Conservation (phyloP, 805 yeast genomes). For the Yarrowia sp. region DNA sequence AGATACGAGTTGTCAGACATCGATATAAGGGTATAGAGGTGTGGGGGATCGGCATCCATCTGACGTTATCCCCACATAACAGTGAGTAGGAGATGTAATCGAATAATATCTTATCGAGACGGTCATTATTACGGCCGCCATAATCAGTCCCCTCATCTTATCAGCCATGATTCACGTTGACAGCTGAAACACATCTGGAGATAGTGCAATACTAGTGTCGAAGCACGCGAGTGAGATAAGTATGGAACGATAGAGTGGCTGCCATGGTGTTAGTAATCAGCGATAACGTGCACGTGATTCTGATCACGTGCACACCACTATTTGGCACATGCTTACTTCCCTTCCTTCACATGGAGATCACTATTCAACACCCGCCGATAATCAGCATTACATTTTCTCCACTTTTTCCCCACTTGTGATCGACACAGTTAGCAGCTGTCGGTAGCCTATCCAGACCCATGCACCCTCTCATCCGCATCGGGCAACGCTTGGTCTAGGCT, state of each 20-base stretch:
- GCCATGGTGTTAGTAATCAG: too few relatives aligned
- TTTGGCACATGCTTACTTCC: too few relatives aligned
- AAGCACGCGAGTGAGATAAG: too few relatives aligned
- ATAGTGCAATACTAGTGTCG: too few relatives aligned
- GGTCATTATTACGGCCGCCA: too few relatives aligned
- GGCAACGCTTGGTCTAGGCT: constrained; percentile 26
- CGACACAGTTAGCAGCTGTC: constrained; percentile 17
- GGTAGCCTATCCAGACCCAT: constrained; percentile 7
- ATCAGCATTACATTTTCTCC: constrained; percentile 2
- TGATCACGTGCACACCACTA: too few relatives aligned
- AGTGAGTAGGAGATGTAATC: background rate
- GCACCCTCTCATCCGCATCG: constrained; percentile 11
- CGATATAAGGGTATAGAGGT: background rate
- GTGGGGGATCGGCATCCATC: background rate
- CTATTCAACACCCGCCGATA: too few relatives aligned
- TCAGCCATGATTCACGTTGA: background rate
- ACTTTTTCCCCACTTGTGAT: constrained; percentile 29
- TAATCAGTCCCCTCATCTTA: background rate
- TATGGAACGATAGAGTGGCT: too few relatives aligned
- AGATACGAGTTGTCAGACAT: background rate
- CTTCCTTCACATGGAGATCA: too few relatives aligned
- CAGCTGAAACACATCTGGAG: background rate
- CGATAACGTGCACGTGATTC: too few relatives aligned
- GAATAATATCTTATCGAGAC: background rate
- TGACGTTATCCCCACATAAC: background rate